Conservation (phyloP, 2,329 filamentous ascomycete genomes). For the Ophiostoma perfectum region DNA sequence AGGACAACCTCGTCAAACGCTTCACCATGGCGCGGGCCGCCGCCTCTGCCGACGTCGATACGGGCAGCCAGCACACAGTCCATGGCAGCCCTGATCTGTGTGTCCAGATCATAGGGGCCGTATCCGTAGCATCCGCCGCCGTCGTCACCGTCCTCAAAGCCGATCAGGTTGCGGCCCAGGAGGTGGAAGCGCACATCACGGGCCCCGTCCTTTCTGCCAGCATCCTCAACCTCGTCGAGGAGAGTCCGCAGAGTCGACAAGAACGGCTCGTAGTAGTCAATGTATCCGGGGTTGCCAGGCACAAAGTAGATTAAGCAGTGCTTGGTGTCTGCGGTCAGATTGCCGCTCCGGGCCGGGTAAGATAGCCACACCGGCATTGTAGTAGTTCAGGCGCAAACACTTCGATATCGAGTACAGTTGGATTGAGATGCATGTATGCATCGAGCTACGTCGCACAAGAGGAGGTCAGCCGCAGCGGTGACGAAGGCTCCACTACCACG, state of each 20-base stretch:
- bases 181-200: constrained; percentile 44
- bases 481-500: background rate
- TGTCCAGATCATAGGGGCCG: constrained; percentile 48
- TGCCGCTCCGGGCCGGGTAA: constrained; percentile 21
- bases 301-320: constrained; percentile 61
- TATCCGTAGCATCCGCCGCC: constrained; percentile 37
- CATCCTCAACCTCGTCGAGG: constrained; percentile 41
- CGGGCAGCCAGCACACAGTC: constrained; percentile 36
- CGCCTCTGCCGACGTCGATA: constrained; percentile 29
- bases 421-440: too few species aligned
- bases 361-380: constrained; percentile 24
- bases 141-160: constrained; percentile 53
- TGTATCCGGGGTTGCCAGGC: constrained; percentile 69
- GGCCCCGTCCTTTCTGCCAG: constrained; percentile 17
- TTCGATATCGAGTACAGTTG: background rate
- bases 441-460: background rate
- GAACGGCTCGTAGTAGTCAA: constrained; percentile 68
- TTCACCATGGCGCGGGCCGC: constrained; percentile 32
- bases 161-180: constrained; percentile 53
- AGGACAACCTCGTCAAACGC: constrained; percentile 57
- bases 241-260: constrained; percentile 52
- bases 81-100: constrained; percentile 45
- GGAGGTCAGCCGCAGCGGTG: background rate
- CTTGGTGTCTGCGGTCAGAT: constrained; percentile 11
- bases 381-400: background rate